These are phyloP conservation scores for Grifola frondosa DNA, from an alignment of 1,284 basidiomycete genomes.

Conservation along the genomic window DNA sequence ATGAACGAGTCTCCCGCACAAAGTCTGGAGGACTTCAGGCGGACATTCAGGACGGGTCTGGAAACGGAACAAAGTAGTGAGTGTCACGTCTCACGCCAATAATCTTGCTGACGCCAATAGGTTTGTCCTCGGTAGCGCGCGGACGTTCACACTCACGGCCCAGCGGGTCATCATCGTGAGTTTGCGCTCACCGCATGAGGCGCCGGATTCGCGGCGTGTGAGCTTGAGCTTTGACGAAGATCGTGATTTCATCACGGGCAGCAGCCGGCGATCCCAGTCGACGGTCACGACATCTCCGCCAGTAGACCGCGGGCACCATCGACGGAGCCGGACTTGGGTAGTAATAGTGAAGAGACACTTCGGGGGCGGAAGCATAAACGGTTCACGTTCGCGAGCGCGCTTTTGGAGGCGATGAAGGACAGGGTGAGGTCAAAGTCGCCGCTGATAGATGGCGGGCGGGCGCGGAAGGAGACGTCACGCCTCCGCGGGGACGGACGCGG, in stretches of 20 bases:
- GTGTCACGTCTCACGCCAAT: slow-evolving; percentile 2
- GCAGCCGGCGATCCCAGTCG: slow-evolving; percentile 18
- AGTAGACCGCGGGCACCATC: slow-evolving; percentile 14
- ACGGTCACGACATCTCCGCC: slow-evolving; percentile 5
- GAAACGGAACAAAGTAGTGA: slow-evolving; percentile 24
- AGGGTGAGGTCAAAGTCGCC: slow-evolving; percentile 44
- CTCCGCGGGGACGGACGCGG: slow-evolving; percentile 22
- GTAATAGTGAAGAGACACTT: slow-evolving; percentile 20
- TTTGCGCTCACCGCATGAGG: slow-evolving; percentile 18
- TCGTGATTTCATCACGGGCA: slow-evolving; percentile 26
- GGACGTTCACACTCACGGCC: slow-evolving; percentile 13
- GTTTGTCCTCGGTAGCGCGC: slow-evolving; percentile 12
- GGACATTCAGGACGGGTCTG: slow-evolving; percentile 10
- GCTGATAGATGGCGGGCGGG: slow-evolving; percentile 10
- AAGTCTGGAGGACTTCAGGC: slow-evolving; percentile 22
- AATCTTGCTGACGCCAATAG: slow-evolving; percentile 3
- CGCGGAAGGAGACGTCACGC: slow-evolving; percentile 22
- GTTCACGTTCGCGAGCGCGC: slow-evolving; percentile 38
- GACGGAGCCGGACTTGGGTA: slow-evolving; percentile 13
- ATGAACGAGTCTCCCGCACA: slow-evolving; percentile 23
- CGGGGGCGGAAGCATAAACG: slow-evolving; percentile 37
- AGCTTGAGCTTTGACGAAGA: slow-evolving; percentile 28
- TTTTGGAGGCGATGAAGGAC: slow-evolving; percentile 41
- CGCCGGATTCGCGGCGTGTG: slow-evolving; percentile 28
- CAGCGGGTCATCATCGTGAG: slow-evolving; percentile 24